phyloP scores from a whole-genome alignment of 2,329 filamentous ascomycete genomes.

The Sporothrix pallida region DNA sequence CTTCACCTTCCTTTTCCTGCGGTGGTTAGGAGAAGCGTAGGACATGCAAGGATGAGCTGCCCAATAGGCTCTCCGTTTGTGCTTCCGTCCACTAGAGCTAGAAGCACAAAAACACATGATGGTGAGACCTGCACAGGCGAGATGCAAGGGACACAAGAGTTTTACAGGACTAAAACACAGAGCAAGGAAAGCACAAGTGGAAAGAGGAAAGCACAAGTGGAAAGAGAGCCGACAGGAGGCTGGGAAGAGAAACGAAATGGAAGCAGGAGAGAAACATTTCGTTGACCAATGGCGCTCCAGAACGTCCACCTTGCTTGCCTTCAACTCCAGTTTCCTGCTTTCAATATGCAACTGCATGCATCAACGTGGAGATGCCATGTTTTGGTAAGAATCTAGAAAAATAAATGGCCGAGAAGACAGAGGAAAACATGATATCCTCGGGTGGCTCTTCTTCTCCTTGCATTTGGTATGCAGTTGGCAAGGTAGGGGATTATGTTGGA shows the following conservation, averaged over 20 bases:
- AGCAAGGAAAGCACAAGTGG: too few species aligned
- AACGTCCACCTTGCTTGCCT: constrained; percentile 1
- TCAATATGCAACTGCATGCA: not conserved
- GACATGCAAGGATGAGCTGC: not conserved
- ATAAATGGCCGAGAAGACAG: not conserved
- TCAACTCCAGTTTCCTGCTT: not conserved
- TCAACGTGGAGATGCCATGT: constrained; percentile 9
- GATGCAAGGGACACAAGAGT: constrained; percentile 27
- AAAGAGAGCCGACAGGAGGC: not conserved
- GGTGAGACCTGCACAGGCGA: constrained; percentile 28
- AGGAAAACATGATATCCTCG: not conserved
- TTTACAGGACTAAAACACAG: too few species aligned
- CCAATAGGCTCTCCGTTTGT: not conserved
- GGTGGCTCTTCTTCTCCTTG: not conserved
- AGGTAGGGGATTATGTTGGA: not conserved
- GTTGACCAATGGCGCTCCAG: not conserved
- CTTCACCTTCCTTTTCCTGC: not conserved
- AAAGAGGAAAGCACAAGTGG: not conserved
- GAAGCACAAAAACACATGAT: not conserved
- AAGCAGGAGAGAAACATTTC: not conserved
- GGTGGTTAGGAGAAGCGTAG: not conserved
- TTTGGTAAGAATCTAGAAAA: not conserved
- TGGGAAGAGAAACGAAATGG: not conserved
- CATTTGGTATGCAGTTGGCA: not conserved
- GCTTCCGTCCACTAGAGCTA: not conserved